Percentiles rank a stretch among this genome's conserved stretches.
Evolutionary conservation across 495 filamentous ascomycete species (phyloP).

Genomic region (Viridothelium virens): DNA sequence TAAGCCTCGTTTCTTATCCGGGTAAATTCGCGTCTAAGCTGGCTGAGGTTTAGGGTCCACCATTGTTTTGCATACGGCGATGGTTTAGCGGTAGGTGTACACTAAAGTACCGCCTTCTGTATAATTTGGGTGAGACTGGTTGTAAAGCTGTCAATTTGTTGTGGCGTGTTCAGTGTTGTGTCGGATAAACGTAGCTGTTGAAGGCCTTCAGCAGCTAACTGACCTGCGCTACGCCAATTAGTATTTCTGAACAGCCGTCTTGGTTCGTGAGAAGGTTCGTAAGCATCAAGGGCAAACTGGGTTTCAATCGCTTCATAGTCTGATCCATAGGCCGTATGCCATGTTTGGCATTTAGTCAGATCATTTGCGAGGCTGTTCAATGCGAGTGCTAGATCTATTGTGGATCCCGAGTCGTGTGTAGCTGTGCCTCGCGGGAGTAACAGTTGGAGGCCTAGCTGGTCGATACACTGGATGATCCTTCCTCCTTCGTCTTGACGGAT

Average conservation of each 20-base stretch:
- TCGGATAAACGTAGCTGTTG: neutral
- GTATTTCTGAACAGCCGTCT: conserved; percentile 1
- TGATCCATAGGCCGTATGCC: neutral
- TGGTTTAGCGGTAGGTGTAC: conserved; percentile 1
- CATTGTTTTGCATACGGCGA: neutral
- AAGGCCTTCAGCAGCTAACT: neutral
- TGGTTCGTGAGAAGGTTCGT: conserved; percentile 1
- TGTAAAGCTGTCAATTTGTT: no score
- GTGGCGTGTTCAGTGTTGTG: neutral
- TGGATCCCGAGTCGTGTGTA: neutral
- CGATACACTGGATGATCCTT: neutral
- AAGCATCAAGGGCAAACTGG: neutral
- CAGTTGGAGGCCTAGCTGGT: neutral
- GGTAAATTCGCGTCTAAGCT: conserved; percentile 1
- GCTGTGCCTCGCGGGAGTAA: neutral
- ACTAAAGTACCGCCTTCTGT: neutral
- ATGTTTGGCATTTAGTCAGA: conserved; percentile 1
- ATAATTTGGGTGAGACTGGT: neutral
- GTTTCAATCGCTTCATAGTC: neutral
- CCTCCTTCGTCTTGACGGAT: neutral
- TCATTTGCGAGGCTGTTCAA: neutral
- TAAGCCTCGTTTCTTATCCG: neutral
- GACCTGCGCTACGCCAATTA: neutral
- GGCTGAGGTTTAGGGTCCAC: neutral
- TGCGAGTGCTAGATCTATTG: conserved; percentile 1